phyloP scores from a whole-genome alignment of 2,329 filamentous ascomycete genomes.

The Microdochium bolleyi region DNA sequence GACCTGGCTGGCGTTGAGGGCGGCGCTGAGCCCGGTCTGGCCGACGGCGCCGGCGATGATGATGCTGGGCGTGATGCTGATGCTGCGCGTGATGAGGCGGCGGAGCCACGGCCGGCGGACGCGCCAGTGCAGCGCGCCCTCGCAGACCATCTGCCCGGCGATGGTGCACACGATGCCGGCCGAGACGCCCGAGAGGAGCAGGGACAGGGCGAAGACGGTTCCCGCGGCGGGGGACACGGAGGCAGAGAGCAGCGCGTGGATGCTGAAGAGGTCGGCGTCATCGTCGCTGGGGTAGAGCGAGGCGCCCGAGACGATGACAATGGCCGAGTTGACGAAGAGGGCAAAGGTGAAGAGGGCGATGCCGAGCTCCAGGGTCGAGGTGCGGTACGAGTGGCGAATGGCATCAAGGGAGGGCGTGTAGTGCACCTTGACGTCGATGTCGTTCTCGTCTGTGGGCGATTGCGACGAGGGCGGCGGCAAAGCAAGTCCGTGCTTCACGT shows the following conservation, averaged over 20 bases:
- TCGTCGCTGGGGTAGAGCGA: slow-evolving; percentile 60
- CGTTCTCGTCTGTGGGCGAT: slow-evolving; percentile 12
- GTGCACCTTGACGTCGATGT: slow-evolving; percentile 34
- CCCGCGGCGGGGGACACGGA: slow-evolving; percentile 70
- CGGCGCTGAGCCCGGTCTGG: slow-evolving; percentile 58
- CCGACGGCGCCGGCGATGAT: slow-evolving; percentile 77
- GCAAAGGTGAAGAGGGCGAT: slow-evolving; percentile 75
- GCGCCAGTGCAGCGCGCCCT: slow-evolving; percentile 71
- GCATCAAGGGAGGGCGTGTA: slow-evolving; percentile 66
- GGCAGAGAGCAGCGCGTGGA: slow-evolving; percentile 62
- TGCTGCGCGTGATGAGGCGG: slow-evolving; percentile 66
- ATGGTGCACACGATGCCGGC: slow-evolving; percentile 88
- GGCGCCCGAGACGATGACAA: slow-evolving; percentile 74
- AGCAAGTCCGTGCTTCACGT: slow-evolving; percentile 41
- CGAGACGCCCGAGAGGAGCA: slow-evolving; percentile 72
- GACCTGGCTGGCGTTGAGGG: slow-evolving; percentile 71
- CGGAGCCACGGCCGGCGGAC: slow-evolving; percentile 68
- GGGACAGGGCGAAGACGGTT: slow-evolving; percentile 74
- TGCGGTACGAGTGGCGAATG: slow-evolving; percentile 67
- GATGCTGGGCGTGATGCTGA: slow-evolving; percentile 76
- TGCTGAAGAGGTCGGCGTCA: slow-evolving; percentile 73
- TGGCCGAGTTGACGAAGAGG: slow-evolving; percentile 76
- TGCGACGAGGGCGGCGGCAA: background rate
- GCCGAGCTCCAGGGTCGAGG: slow-evolving; percentile 62
- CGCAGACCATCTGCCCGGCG: slow-evolving; percentile 80